Percentiles rank a stretch among this genome's conserved stretches.
Evolutionary conservation across 2,329 filamentous ascomycete species (phyloP).

Genomic region (Lecanicillium sp.): DNA sequence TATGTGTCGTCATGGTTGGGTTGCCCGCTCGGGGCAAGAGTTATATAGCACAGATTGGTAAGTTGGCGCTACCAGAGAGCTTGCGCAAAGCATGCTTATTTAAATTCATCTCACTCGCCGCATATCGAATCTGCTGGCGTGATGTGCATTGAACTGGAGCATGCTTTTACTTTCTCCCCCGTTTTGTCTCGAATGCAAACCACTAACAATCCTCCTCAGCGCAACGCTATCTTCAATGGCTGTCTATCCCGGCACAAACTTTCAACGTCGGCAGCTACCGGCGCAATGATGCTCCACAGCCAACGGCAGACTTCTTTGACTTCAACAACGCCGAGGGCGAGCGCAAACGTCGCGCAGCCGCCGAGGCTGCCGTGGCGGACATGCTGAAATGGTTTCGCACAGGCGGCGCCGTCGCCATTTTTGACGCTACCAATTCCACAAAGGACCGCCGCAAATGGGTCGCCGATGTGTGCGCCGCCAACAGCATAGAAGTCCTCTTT

Average conservation of each 20-base stretch:
- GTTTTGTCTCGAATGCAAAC: too few relatives aligned
- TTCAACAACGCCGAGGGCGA: constrained; percentile 84
- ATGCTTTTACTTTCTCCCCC: too few relatives aligned
- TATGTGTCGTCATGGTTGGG: constrained; percentile 98
- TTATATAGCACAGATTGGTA: constrained; percentile 95
- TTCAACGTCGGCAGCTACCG: constrained; percentile 98
- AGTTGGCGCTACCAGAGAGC: constrained; percentile 23
- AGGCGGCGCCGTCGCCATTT: constrained; percentile 78
- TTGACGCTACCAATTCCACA: constrained; percentile 96
- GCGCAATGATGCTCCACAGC: constrained; percentile 80
- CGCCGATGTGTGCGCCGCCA: constrained; percentile 63
- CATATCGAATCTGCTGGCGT: too few relatives aligned
- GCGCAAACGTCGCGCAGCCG: constrained; percentile 76
- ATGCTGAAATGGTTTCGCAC: constrained; percentile 89
- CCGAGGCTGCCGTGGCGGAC: constrained; percentile 83
- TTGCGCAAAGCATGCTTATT: too few relatives aligned
- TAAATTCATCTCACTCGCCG: too few relatives aligned
- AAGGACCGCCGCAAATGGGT: constrained; percentile 88
- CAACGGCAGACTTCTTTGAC: constrained; percentile 92
- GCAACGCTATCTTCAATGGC: constrained; percentile 91
- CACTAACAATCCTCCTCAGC: constrained; percentile 39
- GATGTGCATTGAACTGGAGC: too few relatives aligned
- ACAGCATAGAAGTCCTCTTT: constrained; percentile 83
- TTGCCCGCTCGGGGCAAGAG: constrained; percentile 93
- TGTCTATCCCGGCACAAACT: constrained; percentile 84